These are phyloP conservation scores for Ehretia macrophylla DNA, from an alignment of 257 asterid genomes.

Conservation along the genomic window DNA sequence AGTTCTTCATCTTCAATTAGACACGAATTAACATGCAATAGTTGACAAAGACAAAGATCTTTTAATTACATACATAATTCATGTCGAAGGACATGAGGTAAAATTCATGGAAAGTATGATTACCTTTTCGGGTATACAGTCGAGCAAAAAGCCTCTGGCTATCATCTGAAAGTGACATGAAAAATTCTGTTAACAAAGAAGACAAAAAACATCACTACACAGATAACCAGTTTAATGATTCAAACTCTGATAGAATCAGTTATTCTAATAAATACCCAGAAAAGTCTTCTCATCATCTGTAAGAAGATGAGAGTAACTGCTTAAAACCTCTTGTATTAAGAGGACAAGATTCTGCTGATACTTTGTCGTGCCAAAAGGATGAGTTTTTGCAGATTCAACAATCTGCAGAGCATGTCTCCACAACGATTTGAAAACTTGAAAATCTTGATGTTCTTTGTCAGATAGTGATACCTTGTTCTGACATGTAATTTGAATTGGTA, in stretches of 20 bases:
- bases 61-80: background rate
- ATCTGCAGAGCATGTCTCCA: constrained; percentile 45
- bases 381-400: constrained; percentile 51
- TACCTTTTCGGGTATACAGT: constrained; percentile 88
- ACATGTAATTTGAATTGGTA: constrained; percentile 65
- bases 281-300: constrained; percentile 61
- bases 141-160: constrained; percentile 83
- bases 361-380: constrained; percentile 46
- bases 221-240: background rate
- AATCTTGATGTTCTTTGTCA: constrained; percentile 25
- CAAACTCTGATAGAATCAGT: constrained; percentile 1
- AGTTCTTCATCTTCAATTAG: no score
- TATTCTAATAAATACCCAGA: constrained; percentile 45
- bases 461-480: constrained; percentile 29
- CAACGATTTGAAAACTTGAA: constrained; percentile 46
- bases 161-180: constrained; percentile 70
- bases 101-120: background rate
- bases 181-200: constrained; percentile 51
- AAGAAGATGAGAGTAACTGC: constrained; percentile 56
- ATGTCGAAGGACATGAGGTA: background rate
- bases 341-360: constrained; percentile 65
- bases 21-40: no score
- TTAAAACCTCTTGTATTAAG: constrained; percentile 68
- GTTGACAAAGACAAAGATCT: no score
- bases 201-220: constrained; percentile 1